Conservation (phyloP, 495 filamentous ascomycete species). For the Pseudomonodictys pantanalensis region DNA sequence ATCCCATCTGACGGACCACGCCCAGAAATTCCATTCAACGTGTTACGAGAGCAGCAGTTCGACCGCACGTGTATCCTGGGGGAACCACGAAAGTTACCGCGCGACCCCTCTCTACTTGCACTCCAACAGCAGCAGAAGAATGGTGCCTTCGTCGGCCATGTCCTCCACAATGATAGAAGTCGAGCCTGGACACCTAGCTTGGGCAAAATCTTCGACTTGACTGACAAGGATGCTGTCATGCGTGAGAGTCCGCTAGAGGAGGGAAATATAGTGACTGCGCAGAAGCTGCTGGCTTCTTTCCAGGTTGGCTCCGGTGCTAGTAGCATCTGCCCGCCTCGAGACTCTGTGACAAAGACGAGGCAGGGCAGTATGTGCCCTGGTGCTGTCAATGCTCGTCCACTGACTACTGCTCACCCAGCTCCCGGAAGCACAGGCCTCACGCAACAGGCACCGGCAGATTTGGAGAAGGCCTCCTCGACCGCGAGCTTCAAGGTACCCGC, state of each 20-base stretch:
- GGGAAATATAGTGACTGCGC: neutral
- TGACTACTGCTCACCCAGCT: neutral
- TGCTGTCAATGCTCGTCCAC: too few species aligned
- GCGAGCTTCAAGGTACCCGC: neutral
- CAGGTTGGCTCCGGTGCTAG: neutral
- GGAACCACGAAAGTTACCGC: neutral
- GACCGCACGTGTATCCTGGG: neutral
- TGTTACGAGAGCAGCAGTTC: neutral
- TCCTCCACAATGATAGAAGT: neutral
- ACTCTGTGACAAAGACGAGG: too few species aligned
- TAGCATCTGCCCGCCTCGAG: too few species aligned
- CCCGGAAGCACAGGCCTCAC: neutral
- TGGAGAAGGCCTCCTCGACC: neutral
- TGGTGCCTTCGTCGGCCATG: neutral
- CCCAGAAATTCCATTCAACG: neutral
- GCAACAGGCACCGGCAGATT: neutral
- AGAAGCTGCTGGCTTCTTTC: neutral
- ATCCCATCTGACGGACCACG: neutral
- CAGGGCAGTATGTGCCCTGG: too few species aligned
- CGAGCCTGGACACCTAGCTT: neutral
- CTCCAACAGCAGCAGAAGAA: neutral
- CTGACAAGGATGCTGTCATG: neutral
- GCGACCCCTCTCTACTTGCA: neutral
- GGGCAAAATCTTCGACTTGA: neutral
- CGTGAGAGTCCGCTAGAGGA: neutral